These are phyloP conservation scores for Pseudohyphozyma bogoriensis DNA, from an alignment of 768 basidiomycete species.

Conservation along the genomic window DNA sequence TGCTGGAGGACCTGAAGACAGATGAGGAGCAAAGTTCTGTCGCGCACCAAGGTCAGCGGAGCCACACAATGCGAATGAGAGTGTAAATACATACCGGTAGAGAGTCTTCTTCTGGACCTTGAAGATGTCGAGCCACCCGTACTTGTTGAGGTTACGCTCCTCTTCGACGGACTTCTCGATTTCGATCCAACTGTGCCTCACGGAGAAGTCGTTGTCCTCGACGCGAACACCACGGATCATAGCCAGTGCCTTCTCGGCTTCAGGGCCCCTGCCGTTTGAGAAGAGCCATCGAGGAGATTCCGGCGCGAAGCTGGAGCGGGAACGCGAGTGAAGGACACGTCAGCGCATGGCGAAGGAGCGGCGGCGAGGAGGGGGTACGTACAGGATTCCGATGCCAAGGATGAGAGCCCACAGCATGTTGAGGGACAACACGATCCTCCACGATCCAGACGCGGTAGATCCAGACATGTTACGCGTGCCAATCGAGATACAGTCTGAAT, in stretches of 20 bases:
- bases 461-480: conserved; percentile 47
- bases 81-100: conserved; percentile 37
- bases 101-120: conserved; percentile 48
- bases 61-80: not conserved
- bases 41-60: not conserved
- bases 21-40: conserved; percentile 43
- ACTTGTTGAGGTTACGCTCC: conserved; percentile 42
- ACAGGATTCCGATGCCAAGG: conserved; percentile 54
- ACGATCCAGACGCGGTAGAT: conserved; percentile 37
- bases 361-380: conserved; percentile 45
- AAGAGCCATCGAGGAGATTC: conserved; percentile 61
- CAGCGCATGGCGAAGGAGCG: too few relatives aligned
- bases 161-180: conserved; percentile 48
- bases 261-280: conserved; percentile 44
- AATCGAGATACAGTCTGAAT: conserved; percentile 60
- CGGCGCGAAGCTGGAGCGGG: too few relatives aligned
- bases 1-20: conserved; percentile 61
- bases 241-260: conserved; percentile 44
- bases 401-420: conserved; percentile 56
- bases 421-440: conserved; percentile 53
- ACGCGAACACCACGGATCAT: conserved; percentile 21
- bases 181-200: conserved; percentile 42
- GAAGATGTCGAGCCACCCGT: conserved; percentile 65
- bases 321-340: too few relatives aligned
- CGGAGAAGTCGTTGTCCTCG: conserved; percentile 28